These are phyloP conservation scores for Coemansia sp. DNA, from an alignment of 192 early-diverging fungal species.

Conservation along the genomic window DNA sequence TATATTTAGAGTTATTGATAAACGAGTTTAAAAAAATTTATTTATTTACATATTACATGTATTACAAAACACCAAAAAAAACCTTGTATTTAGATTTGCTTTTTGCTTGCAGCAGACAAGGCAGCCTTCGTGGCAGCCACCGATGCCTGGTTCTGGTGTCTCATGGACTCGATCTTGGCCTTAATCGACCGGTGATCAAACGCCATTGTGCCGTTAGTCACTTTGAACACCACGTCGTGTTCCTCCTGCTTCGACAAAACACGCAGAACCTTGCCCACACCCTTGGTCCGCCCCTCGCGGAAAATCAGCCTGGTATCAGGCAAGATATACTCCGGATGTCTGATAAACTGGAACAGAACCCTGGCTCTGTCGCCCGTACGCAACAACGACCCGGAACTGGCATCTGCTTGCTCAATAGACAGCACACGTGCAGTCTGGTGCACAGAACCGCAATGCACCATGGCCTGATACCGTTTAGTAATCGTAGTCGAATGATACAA, in stretches of 20 bases:
- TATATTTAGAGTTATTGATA: background rate
- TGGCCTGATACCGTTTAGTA: conserved; percentile 87
- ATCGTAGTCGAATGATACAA: conserved; percentile 93
- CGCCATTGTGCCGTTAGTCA: conserved; percentile 34
- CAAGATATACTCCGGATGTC: conserved; percentile 71
- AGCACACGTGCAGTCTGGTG: conserved; percentile 87
- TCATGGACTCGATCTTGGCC: conserved; percentile 19
- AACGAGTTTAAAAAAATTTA: background rate
- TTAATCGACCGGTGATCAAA: conserved; percentile 25
- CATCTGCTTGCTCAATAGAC: conserved; percentile 33
- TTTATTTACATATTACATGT: background rate
- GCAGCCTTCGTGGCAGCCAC: background rate
- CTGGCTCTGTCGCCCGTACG: conserved; percentile 84
- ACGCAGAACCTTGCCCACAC: conserved; percentile 79
- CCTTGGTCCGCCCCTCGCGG: conserved; percentile 85
- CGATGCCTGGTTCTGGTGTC: conserved; percentile 10
- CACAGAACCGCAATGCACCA: conserved; percentile 88
- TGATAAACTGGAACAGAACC: conserved; percentile 81
- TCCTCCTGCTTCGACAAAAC: conserved; percentile 36
- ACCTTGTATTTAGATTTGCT: background rate
- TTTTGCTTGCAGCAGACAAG: background rate
- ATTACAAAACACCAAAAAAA: background rate
- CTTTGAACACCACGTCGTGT: conserved; percentile 6
- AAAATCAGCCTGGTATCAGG: conserved; percentile 67
- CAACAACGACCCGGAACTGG: conserved; percentile 52